phyloP scores from a whole-genome alignment of 1,284 basidiomycete genomes.

The Heterobasidion occidentale region DNA sequence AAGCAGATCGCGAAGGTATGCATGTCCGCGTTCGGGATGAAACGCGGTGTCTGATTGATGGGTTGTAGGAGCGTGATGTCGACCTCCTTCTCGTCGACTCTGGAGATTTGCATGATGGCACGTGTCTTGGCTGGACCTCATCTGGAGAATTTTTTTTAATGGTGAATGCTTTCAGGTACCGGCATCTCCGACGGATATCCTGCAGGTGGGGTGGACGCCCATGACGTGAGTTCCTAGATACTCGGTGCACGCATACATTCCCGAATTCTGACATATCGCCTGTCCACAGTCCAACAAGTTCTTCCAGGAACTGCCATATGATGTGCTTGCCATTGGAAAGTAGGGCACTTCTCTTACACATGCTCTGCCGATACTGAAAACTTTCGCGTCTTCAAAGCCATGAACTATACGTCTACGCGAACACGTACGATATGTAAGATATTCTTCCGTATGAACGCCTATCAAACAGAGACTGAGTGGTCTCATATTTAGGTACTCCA shows the following conservation, averaged over 20 bases:
- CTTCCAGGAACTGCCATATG: conserved; percentile 72
- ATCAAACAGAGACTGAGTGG: not conserved
- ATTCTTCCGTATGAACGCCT: not conserved
- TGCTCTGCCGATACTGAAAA: not conserved
- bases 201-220: conserved; percentile 62
- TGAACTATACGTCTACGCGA: conserved; percentile 76
- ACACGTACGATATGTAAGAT: conserved; percentile 67
- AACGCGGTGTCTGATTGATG: not conserved
- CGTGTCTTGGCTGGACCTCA: not conserved
- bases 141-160: too few species aligned
- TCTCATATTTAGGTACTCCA: conserved; percentile 22
- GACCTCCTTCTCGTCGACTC: conserved; percentile 68
- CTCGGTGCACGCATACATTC: not conserved
- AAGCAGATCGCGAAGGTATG: conserved; percentile 53
- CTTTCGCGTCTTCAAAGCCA: conserved; percentile 38
- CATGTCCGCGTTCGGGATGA: not conserved
- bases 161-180: conserved; percentile 35
- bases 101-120: conserved; percentile 77
- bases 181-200: conserved; percentile 70
- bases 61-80: conserved; percentile 48
- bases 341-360: conserved; percentile 22
- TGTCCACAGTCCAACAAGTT: conserved; percentile 54
- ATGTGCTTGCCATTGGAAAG: conserved; percentile 83
- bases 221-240: conserved; percentile 38
- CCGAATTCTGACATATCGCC: not conserved